Base-by-base conservation (phyloP, 2,329 filamentous ascomycete species). In the Akanthomyces muscarius region DNA sequence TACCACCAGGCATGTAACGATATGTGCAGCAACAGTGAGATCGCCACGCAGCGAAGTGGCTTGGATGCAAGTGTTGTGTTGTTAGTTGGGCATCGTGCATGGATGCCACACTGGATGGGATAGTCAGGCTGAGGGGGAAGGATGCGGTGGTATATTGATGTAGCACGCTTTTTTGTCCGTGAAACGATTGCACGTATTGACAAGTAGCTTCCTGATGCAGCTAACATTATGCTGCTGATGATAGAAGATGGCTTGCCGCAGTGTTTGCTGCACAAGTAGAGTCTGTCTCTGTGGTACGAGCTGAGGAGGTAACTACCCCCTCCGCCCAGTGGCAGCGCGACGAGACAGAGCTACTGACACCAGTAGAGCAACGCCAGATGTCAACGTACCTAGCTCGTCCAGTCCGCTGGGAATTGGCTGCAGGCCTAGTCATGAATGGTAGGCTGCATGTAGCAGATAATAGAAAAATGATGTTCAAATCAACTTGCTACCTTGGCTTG, bases 41-140 rank as follows among this genome's bases (percentile, higher is more conserved):
- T 61, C 50, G 58, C 50, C 58, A 54, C 48, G 50, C 48, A 53
- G 58, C 41, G 41, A 45, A 51, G 23, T 5, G 28, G n/a, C 33
- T 36, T 42, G 47, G 57, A 60, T 51, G 57, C 57, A 45, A 21
- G 21, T 38, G 47, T 47, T 8, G 30, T 33, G 21, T 33, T 5
- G 30, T 50, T 52, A 52, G 57, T 60, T 60, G 57, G 57, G 57
- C 57, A 42, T 50, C 25, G 21, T 53, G 57, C 57, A 60, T 60
- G 25, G 48, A 60, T 61, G 58, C 58, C 58, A 54, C 58, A 61
- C 58, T 13, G 58, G 41, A 50, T 41, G 10, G 50, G 25, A 33
- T 50, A 53, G 47, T 53, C 47, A 51, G 58, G 58, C 47, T 51
- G 58, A 51, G 33, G 56, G 21, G 44, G 30, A 23, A 52, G 23